phyloP scores from a whole-genome alignment of 345 rosid species.

The Salix purpurea region DNA sequence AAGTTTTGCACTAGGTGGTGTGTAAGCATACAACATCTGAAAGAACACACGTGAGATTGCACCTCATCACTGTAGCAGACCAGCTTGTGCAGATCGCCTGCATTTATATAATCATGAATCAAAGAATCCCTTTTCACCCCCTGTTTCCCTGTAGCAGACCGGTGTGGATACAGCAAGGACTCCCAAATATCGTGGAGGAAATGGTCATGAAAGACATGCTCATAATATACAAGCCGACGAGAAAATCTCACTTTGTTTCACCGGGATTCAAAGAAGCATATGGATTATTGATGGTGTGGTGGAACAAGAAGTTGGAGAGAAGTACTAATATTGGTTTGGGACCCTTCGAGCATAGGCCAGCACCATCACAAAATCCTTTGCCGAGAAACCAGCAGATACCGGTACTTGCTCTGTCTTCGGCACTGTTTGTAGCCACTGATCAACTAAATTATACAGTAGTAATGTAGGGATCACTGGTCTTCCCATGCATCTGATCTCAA shows the following conservation, averaged over 20 bases:
- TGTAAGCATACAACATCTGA: not conserved
- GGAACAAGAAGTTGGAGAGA: not conserved
- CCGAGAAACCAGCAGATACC: conserved; percentile 24
- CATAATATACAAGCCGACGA: conserved; percentile 13
- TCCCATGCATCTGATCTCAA: conserved; percentile 33
- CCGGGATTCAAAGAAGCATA: conserved; percentile 3
- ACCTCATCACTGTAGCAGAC: not conserved
- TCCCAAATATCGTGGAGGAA: not conserved
- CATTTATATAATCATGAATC: not conserved
- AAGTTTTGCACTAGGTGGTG: not conserved
- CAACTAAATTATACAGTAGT: conserved; percentile 21
- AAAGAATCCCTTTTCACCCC: not conserved
- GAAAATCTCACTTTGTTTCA: not conserved
- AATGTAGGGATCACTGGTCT: conserved; percentile 20
- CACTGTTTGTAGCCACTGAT: conserved; percentile 19
- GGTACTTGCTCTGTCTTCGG: conserved; percentile 12
- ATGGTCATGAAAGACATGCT: not conserved
- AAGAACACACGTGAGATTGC: no score
- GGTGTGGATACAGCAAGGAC: not conserved
- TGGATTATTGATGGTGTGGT: not conserved
- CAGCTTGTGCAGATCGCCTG: not conserved
- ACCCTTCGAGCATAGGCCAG: conserved; percentile 26
- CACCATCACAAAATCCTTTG: conserved; percentile 31
- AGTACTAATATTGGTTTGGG: conserved; percentile 9
- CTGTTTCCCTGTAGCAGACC: not conserved